Conservation (phyloP, 371 early-diverging fungal genomes). For the Mucor velutinosus region DNA sequence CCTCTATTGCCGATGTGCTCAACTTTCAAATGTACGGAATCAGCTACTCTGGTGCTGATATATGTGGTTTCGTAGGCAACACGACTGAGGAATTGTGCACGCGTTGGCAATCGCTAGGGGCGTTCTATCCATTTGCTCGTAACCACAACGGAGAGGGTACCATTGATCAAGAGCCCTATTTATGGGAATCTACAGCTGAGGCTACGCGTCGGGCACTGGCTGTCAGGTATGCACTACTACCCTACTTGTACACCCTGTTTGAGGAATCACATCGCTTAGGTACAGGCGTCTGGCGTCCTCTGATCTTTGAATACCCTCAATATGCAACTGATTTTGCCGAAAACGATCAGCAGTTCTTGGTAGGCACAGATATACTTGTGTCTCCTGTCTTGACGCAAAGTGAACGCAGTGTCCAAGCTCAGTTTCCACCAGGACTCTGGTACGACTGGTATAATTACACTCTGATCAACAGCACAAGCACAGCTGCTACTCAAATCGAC, state of each 20-base stretch:
- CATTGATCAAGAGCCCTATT: constrained; percentile 58
- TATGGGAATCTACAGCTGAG: constrained; percentile 46
- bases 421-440: constrained; percentile 60
- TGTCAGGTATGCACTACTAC: constrained; percentile 65
- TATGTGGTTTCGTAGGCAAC: constrained; percentile 69
- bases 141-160: constrained; percentile 52
- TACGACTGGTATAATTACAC: constrained; percentile 45
- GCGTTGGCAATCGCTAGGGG: constrained; percentile 71
- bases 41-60: constrained; percentile 65
- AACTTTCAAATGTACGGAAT: constrained; percentile 71
- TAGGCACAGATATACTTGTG: constrained; percentile 53
- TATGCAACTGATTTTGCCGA: constrained; percentile 7
- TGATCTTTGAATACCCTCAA: constrained; percentile 36
- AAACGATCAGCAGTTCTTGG: constrained; percentile 33
- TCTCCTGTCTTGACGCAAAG: constrained; percentile 53
- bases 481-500: constrained; percentile 16
- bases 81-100: constrained; percentile 60
- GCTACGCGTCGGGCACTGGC: constrained; percentile 50
- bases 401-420: constrained; percentile 41
- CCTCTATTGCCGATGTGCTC: constrained; percentile 59
- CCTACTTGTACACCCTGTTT: constrained; percentile 69
- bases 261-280: constrained; percentile 51
- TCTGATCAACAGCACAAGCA: neutral
- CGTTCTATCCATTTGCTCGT: constrained; percentile 76
- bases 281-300: constrained; percentile 42